A percentile compares a stretch with the other conserved stretches of the same genome.
phyloP scores from a whole-genome alignment of 2,329 filamentous ascomycete species.

The Phyllosticta citriasiana region DNA sequence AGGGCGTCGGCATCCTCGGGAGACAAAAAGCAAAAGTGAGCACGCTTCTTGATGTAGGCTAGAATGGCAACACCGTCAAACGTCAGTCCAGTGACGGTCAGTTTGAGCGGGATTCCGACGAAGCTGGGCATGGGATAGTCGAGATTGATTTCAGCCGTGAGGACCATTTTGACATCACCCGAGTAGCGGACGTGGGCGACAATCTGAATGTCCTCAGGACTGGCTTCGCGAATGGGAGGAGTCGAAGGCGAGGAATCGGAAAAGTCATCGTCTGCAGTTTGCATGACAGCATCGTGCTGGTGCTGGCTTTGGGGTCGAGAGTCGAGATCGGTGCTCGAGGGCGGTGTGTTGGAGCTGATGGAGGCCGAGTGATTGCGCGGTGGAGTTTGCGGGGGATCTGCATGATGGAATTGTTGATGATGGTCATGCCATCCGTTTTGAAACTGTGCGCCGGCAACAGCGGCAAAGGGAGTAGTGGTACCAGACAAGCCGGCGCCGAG shows the following conservation, averaged over 20 bases:
- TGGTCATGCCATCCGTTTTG: slow-evolving; percentile 40
- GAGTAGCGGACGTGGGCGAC: slow-evolving; percentile 85
- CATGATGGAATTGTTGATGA: slow-evolving; percentile 18
- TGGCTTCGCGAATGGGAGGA: slow-evolving; percentile 57
- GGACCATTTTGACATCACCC: slow-evolving; percentile 74
- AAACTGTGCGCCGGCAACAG: slow-evolving; percentile 62
- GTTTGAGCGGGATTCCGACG: slow-evolving; percentile 84
- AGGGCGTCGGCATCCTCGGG: slow-evolving; percentile 76
- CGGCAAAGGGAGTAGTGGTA: slow-evolving; percentile 68
- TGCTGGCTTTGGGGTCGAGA: slow-evolving; percentile 37
- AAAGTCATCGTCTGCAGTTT: neutral
- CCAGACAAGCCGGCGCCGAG: slow-evolving; percentile 62
- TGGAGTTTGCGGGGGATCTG: slow-evolving; percentile 25
- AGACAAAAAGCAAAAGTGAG: slow-evolving; percentile 90
- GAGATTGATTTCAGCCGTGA: slow-evolving; percentile 90
- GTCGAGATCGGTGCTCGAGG: slow-evolving; percentile 34
- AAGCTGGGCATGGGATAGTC: slow-evolving; percentile 99
- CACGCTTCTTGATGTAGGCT: slow-evolving; percentile 77
- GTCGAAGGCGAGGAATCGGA: slow-evolving; percentile 26
- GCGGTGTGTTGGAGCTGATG: slow-evolving; percentile 37
- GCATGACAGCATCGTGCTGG: slow-evolving; percentile 19
- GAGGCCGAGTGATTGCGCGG: slow-evolving; percentile 27
- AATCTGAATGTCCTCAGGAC: slow-evolving; percentile 81
- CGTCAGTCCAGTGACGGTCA: slow-evolving; percentile 88
- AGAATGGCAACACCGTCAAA: slow-evolving; percentile 93